Conservation (phyloP, 345 rosid species). For the Camelina laxa region DNA sequence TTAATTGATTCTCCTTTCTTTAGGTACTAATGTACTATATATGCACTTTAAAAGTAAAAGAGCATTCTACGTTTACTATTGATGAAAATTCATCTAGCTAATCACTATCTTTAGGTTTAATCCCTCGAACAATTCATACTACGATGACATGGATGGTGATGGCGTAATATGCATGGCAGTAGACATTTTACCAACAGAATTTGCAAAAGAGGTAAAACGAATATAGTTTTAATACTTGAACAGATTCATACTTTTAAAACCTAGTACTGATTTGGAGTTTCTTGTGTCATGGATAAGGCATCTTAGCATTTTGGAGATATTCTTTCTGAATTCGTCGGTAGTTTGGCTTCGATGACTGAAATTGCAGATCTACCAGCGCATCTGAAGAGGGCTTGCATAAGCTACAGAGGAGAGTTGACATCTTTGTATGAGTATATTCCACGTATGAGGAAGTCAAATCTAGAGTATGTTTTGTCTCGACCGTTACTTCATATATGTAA, state of each 20-base stretch:
- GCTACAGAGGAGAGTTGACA: conserved; percentile 72
- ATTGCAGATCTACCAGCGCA: conserved; percentile 64
- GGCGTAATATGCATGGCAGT: conserved; percentile 80
- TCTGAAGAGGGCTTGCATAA: conserved; percentile 84
- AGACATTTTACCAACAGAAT: conserved; percentile 95
- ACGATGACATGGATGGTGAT: conserved; percentile 79
- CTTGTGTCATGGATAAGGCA: conserved; percentile 59
- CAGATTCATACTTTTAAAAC: conserved; percentile 16
- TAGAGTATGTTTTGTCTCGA: conserved; percentile 58
- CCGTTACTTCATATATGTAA: neutral
- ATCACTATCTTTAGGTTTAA: conserved; percentile 58
- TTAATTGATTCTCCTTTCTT: conserved; percentile 82
- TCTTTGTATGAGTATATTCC: conserved; percentile 77
- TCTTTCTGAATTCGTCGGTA: conserved; percentile 70
- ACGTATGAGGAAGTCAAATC: conserved; percentile 77
- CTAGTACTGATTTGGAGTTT: conserved; percentile 22
- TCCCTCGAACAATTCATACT: conserved; percentile 59
- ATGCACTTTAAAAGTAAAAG: neutral
- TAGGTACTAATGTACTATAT: too few species aligned
- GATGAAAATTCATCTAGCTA: neutral
- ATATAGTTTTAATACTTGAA: conserved; percentile 14
- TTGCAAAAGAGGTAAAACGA: conserved; percentile 83
- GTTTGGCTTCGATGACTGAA: conserved; percentile 69
- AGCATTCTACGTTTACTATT: neutral
- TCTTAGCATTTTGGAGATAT: conserved; percentile 92